Conservation (phyloP, 495 filamentous ascomycete species). For the Staphylotrichum tortipilum region DNA sequence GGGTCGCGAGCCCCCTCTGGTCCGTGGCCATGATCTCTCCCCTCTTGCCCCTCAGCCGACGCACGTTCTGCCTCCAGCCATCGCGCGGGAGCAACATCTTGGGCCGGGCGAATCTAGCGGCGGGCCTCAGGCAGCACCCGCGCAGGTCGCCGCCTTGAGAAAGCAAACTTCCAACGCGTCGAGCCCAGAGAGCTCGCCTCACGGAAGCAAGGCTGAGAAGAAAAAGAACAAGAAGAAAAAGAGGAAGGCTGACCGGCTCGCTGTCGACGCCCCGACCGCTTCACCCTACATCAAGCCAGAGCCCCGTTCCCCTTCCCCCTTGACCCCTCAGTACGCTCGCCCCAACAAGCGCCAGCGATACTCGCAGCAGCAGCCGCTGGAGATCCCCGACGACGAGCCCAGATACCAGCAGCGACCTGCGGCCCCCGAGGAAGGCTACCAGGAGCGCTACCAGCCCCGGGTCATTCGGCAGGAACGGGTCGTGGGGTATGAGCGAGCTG, state of each 20-base stretch:
- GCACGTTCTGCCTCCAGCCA: constrained; percentile 67
- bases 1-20: constrained; percentile 26
- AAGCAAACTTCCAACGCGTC: constrained; percentile 33
- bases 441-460: constrained; percentile 18
- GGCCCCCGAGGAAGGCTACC: constrained; percentile 17
- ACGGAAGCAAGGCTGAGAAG: constrained; percentile 31
- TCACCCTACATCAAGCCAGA: constrained; percentile 76
- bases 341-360: constrained; percentile 47
- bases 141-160: constrained; percentile 43
- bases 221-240: constrained; percentile 45
- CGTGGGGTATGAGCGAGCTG: constrained; percentile 20
- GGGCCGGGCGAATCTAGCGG: constrained; percentile 25
- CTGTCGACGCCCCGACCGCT: constrained; percentile 25
- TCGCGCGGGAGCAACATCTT: constrained; percentile 50
- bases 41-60: constrained; percentile 76
- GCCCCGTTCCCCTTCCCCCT: constrained; percentile 72
- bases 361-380: constrained; percentile 34
- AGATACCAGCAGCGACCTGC: constrained; percentile 26
- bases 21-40: constrained; percentile 46
- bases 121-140: constrained; percentile 30
- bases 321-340: constrained; percentile 43
- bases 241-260: constrained; percentile 37
- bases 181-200: constrained; percentile 46
- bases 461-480: constrained; percentile 19
- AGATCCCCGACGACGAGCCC: constrained; percentile 35